These are phyloP conservation scores for Camellia sinensis DNA, from an alignment of 148 eudicot genomes.

Conservation along the genomic window DNA sequence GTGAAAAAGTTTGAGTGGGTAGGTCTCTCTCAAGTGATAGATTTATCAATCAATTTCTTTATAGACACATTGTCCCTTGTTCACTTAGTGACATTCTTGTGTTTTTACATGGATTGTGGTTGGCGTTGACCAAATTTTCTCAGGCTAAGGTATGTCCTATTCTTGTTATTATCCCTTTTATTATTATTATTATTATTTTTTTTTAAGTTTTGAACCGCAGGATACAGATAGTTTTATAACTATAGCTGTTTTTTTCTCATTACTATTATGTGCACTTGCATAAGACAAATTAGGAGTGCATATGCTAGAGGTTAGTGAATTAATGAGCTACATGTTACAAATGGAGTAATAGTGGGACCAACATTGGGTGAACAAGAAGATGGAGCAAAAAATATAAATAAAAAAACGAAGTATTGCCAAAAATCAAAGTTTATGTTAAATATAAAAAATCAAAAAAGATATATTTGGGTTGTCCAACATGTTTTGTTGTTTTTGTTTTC, in stretches of 20 bases:
- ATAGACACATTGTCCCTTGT: not conserved
- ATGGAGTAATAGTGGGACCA: not conserved
- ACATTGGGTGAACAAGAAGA: too few relatives aligned
- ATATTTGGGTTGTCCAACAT: too few relatives aligned
- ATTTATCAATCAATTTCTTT: not conserved
- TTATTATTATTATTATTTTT: too few relatives aligned
- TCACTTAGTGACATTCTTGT: conserved; percentile 23
- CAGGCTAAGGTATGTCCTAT: conserved; percentile 65
- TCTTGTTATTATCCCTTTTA: not conserved
- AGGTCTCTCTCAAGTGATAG: conserved; percentile 25
- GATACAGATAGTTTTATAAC: not conserved
- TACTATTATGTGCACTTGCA: not conserved
- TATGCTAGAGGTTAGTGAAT: not conserved
- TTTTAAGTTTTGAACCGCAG: not conserved
- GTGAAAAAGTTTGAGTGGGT: conserved; percentile 74
- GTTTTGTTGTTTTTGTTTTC: not conserved
- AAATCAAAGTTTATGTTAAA: too few relatives aligned
- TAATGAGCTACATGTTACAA: not conserved
- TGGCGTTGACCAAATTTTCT: conserved; percentile 24
- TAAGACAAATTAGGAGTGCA: not conserved
- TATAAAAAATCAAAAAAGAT: too few relatives aligned
- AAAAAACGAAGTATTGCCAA: too few relatives aligned
- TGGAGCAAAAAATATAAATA: too few relatives aligned
- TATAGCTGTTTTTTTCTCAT: not conserved
- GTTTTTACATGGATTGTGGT: conserved; percentile 27